These are phyloP conservation scores for Mortierella sp. DNA, from an alignment of 371 early-diverging fungal genomes.

Conservation along the genomic window DNA sequence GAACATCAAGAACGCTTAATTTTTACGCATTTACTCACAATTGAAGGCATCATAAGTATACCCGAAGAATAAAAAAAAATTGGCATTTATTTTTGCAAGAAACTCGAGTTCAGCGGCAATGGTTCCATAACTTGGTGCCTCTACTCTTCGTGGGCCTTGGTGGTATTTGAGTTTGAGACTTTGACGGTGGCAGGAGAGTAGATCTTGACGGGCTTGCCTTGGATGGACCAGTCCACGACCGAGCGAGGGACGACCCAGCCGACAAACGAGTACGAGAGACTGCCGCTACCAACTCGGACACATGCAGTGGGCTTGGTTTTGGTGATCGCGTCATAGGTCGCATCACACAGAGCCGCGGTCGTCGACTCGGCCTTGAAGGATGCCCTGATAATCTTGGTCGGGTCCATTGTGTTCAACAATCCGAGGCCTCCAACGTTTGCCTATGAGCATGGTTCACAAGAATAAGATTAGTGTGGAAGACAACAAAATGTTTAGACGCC, in stretches of 20 bases:
- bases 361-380: conserved; percentile 30
- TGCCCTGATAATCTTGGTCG: conserved; percentile 17
- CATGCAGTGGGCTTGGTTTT: conserved; percentile 9
- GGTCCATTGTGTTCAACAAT: conserved; percentile 27
- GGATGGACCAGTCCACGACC: conserved; percentile 42
- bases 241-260: conserved; percentile 37
- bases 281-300: conserved; percentile 20
- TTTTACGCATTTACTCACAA: neutral
- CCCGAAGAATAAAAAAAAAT: neutral
- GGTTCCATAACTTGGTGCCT: neutral
- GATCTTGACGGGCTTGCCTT: conserved; percentile 16
- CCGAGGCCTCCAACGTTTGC: conserved; percentile 23
- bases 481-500: too few relatives aligned
- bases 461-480: neutral
- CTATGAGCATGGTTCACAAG: neutral
- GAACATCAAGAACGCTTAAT: conserved; percentile 32
- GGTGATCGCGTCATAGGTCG: conserved; percentile 31
- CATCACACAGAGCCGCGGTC: conserved; percentile 23
- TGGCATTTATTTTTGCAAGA: too few relatives aligned
- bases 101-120: neutral
- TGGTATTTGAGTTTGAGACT: conserved; percentile 4
- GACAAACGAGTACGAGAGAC: conserved; percentile 46
- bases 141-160: conserved; percentile 11
- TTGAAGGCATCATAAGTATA: neutral
- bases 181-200: conserved; percentile 18